A percentile compares a stretch with the other conserved stretches of the same genome.
phyloP scores from a whole-genome alignment of 2,329 filamentous ascomycete species.

The Microdochium trichocladiopsis region DNA sequence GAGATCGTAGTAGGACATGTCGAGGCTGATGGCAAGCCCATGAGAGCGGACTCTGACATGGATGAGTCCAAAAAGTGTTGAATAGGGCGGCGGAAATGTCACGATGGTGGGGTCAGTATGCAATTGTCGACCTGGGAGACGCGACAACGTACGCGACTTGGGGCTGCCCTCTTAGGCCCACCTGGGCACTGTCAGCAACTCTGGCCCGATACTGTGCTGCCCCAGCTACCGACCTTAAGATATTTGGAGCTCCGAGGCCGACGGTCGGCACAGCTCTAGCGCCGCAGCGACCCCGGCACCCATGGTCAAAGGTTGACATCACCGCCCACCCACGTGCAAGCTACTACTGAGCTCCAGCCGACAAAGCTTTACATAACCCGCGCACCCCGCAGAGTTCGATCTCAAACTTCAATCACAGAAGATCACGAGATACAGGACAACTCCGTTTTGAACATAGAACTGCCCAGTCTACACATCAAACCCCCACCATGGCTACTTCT shows the following conservation, averaged over 20 bases:
- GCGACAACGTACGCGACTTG: background rate
- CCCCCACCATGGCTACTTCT: conserved; percentile 59
- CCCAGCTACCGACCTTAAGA: too few relatives aligned
- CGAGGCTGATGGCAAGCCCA: background rate
- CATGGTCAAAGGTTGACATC: background rate
- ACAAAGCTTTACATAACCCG: too few relatives aligned
- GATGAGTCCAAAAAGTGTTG: background rate
- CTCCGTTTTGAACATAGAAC: too few relatives aligned
- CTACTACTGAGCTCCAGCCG: too few relatives aligned
- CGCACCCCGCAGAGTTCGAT: too few relatives aligned
- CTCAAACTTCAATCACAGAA: too few relatives aligned
- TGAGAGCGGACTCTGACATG: background rate
- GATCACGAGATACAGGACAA: too few relatives aligned
- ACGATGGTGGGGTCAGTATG: background rate
- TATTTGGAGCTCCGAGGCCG: background rate
- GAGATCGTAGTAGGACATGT: conserved; percentile 75
- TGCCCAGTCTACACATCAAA: too few relatives aligned
- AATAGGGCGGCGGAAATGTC: too few relatives aligned
- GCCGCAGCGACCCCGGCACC: background rate
- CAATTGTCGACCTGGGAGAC: background rate
- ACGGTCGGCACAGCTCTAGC: background rate
- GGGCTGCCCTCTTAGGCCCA: background rate
- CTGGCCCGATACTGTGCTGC: background rate
- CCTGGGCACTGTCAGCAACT: background rate
- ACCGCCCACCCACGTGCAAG: background rate